Conservation (phyloP, 192 early-diverging fungal genomes). For the Coemansia sp. region DNA sequence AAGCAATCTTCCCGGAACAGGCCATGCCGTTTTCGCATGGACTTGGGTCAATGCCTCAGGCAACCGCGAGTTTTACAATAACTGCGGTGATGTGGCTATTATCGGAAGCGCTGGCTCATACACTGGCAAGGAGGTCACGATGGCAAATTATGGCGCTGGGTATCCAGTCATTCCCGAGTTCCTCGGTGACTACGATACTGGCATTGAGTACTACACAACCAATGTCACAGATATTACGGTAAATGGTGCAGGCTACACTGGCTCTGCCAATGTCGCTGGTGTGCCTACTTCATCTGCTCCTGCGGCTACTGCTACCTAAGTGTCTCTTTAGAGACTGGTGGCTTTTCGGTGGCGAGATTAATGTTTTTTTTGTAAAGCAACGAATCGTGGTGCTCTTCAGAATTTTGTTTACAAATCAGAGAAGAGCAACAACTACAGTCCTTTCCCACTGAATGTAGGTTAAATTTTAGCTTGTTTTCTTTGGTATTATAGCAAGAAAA, state of each 20-base stretch:
- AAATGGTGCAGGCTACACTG: neutral
- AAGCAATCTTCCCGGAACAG: constrained; percentile 28
- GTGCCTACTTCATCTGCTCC: neutral
- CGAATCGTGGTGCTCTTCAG: too few species aligned
- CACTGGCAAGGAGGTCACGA: constrained; percentile 41
- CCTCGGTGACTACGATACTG: constrained; percentile 26
- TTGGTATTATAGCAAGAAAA: too few species aligned
- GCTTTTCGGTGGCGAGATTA: too few species aligned
- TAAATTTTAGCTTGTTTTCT: too few species aligned
- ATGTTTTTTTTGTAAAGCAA: too few species aligned
- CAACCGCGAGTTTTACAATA: constrained; percentile 69
- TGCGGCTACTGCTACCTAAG: too few species aligned
- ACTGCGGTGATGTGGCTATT: constrained; percentile 59
- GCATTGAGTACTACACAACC: constrained; percentile 18
- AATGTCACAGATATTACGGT: neutral
- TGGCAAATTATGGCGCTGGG: constrained; percentile 56
- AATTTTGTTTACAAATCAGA: too few species aligned
- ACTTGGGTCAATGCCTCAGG: constrained; percentile 68
- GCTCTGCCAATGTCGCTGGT: neutral
- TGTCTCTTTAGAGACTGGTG: too few species aligned
- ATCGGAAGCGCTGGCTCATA: constrained; percentile 21
- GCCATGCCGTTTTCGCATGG: constrained; percentile 56
- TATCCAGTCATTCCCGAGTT: constrained; percentile 56
- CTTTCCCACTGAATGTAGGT: too few species aligned
- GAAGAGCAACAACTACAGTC: too few species aligned